phyloP scores from a whole-genome alignment of 2,329 filamentous ascomycete genomes.

The Arthroderma uncinatum region DNA sequence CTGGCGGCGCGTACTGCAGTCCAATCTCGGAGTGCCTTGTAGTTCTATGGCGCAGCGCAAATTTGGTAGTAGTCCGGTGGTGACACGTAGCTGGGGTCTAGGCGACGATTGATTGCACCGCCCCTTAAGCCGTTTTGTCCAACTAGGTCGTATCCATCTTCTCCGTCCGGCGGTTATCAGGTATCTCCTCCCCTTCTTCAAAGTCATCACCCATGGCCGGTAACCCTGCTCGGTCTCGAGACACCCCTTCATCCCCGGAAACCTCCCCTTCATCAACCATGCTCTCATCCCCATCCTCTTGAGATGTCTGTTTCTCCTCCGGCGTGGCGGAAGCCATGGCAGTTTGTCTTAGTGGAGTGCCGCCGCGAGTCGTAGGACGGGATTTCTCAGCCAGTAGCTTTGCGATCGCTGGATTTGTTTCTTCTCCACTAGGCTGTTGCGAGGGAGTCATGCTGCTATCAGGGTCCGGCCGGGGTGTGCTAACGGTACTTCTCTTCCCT shows the following conservation, averaged over 20 bases:
- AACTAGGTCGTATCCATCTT: conserved; percentile 54
- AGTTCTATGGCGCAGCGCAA: too few relatives aligned
- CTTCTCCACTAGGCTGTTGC: conserved; percentile 18
- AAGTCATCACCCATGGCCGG: conserved; percentile 51
- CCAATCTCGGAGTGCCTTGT: too few relatives aligned
- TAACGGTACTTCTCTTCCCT: conserved; percentile 38
- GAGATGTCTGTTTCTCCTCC: conserved; percentile 28
- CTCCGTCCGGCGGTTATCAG: conserved; percentile 40
- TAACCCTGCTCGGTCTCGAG: conserved; percentile 30
- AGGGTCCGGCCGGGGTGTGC: conserved; percentile 41
- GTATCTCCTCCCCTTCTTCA: conserved; percentile 41
- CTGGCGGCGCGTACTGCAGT: too few relatives aligned
- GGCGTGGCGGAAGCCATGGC: conserved; percentile 13
- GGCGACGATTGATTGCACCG: background rate
- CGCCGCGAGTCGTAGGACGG: conserved; percentile 21
- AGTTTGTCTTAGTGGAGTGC: conserved; percentile 31
- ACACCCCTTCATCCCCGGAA: conserved; percentile 24
- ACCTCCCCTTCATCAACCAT: conserved; percentile 46
- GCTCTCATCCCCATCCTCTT: conserved; percentile 45
- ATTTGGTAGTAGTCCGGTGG: too few relatives aligned
- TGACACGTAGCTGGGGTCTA: too few relatives aligned
- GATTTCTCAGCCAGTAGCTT: conserved; percentile 25
- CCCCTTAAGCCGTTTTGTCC: background rate
- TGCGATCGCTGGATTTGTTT: conserved; percentile 5
- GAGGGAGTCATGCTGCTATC: conserved; percentile 31